Percentiles rank a stretch among this genome's conserved stretches.
Conservation (phyloP, 257 asterid species). For the Solanum rostratum region DNA sequence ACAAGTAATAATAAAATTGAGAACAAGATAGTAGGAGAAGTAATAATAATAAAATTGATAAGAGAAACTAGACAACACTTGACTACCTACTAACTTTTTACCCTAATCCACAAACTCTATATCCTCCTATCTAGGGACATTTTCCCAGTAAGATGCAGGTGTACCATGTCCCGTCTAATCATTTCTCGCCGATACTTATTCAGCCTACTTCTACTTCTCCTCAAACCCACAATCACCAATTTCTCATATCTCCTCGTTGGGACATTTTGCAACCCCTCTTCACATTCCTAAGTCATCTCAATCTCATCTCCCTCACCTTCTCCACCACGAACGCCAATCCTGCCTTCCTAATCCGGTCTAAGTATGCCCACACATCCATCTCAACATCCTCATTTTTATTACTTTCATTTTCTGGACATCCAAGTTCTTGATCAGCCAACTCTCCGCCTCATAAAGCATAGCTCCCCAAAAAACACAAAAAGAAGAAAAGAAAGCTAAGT, state of each 20-base stretch:
- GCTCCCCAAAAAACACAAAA: neutral
- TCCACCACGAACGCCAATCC: neutral
- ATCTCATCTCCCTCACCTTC: neutral
- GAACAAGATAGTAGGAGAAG: neutral
- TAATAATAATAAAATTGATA: neutral
- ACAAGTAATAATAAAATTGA: neutral
- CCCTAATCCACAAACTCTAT: neutral
- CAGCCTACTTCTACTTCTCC: neutral
- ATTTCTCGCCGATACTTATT: neutral
- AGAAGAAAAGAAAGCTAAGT: neutral
- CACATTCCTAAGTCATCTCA: neutral
- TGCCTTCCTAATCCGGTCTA: neutral
- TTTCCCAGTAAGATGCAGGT: neutral
- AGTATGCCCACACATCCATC: neutral
- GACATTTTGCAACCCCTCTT: neutral
- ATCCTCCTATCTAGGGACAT: neutral
- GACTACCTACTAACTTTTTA: neutral
- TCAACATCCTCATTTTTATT: neutral
- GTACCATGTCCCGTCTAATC: neutral
- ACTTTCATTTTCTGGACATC: neutral
- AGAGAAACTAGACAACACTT: neutral
- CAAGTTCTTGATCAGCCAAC: neutral
- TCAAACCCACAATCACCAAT: neutral
- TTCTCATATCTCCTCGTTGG: neutral
- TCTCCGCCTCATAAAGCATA: neutral